Percentiles rank a stretch among this genome's conserved stretches.
Conservation (phyloP, 2,329 filamentous ascomycete genomes). For the Colletotrichum sp. region DNA sequence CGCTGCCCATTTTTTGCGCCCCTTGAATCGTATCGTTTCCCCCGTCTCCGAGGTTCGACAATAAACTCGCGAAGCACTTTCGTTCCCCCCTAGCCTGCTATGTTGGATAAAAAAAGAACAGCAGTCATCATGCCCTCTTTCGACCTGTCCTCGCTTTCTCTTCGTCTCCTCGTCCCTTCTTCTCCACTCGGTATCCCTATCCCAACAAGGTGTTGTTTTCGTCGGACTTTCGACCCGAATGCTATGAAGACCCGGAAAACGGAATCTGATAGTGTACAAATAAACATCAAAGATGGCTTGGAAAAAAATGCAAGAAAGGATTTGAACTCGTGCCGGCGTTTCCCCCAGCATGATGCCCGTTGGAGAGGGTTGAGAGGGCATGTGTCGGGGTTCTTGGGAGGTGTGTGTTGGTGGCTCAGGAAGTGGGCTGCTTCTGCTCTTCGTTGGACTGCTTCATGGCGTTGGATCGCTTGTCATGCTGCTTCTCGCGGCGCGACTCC, state of each 20-base stretch:
- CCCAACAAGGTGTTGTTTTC: conserved; percentile 16
- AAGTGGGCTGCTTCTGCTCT: conserved; percentile 25
- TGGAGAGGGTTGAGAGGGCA: not conserved
- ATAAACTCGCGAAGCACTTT: not conserved
- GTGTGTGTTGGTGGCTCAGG: not conserved
- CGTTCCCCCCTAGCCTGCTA: conserved; percentile 2
- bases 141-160: not conserved
- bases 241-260: conserved; percentile 13
- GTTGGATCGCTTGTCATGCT: conserved; percentile 47
- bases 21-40: not conserved
- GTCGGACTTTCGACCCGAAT: conserved; percentile 15
- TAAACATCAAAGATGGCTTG: conserved; percentile 21
- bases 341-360: not conserved
- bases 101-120: conserved; percentile 8
- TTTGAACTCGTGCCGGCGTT: conserved; percentile 6
- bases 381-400: not conserved
- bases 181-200: conserved; percentile 14
- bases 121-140: not conserved
- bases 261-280: conserved; percentile 24
- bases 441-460: conserved; percentile 37
- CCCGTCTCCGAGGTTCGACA: conserved; percentile 9
- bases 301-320: conserved; percentile 16
- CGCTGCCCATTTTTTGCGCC: conserved; percentile 12
- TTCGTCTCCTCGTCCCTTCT: not conserved
- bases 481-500: conserved; percentile 88